Evolutionary conservation across 2,329 filamentous ascomycete species (phyloP).

Genomic region (Capronia epimyces): DNA sequence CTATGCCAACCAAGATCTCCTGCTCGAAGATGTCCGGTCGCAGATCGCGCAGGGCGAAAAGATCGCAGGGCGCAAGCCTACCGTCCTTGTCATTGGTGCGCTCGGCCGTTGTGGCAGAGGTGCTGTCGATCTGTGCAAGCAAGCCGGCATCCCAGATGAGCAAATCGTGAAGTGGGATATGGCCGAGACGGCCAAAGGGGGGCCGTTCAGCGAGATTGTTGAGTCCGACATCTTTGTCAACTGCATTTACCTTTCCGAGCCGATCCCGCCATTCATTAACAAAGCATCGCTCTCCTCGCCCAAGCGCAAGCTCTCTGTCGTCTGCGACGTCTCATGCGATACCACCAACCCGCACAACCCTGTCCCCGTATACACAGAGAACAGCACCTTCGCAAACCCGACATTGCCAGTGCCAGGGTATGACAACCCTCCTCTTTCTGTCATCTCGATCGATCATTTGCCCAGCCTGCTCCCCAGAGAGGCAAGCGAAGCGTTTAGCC

Average conservation of each 20-base stretch:
- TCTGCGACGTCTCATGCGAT: constrained; percentile 62
- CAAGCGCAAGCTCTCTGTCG: constrained; percentile 67
- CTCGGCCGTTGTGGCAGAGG: constrained; percentile 71
- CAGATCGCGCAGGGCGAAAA: constrained; percentile 61
- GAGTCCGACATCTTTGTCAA: constrained; percentile 73
- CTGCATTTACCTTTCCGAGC: constrained; percentile 77
- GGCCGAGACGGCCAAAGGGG: constrained; percentile 60
- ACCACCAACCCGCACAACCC: constrained; percentile 47
- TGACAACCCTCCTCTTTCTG: constrained; percentile 58
- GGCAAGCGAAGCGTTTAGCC: constrained; percentile 77
- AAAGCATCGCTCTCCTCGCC: constrained; percentile 60
- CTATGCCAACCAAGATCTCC: constrained; percentile 67
- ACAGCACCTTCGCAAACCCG: constrained; percentile 83
- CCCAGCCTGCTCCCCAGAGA: constrained; percentile 79
- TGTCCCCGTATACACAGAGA: constrained; percentile 71
- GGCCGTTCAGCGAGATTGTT: constrained; percentile 73
- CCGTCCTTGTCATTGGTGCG: constrained; percentile 76
- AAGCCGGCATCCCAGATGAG: constrained; percentile 64
- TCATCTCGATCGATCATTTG: constrained; percentile 85
- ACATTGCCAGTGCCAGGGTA: constrained; percentile 67
- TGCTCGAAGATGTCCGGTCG: constrained; percentile 69
- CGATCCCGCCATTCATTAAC: constrained; percentile 78
- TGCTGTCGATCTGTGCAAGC: constrained; percentile 71
- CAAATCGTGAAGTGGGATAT: constrained; percentile 73
- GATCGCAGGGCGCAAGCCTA: constrained; percentile 62